Base-by-base conservation (phyloP, 169 alveolate genomes). In the Plasmodium vivax region DNA sequence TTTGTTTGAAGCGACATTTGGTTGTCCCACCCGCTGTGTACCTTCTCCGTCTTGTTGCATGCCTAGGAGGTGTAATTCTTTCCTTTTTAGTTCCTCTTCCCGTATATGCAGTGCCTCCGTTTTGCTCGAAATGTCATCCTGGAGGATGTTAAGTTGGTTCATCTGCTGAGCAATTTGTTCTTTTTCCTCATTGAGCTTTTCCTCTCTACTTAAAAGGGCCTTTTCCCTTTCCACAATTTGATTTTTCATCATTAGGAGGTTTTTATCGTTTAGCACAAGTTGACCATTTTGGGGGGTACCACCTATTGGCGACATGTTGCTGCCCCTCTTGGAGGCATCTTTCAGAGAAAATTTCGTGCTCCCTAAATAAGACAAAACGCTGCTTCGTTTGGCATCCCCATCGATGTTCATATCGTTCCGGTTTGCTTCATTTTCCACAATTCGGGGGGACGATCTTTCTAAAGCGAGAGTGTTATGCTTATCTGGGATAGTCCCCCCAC, bases 81-180 rank as follows among this genome's bases (percentile, higher is more conserved):
- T 88, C 72, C 9, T 56, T 56, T 88, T 88, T 77, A 88, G 32
- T 80, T 88, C 94, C 71, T 88, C 83, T 88, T 88, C 88, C 72
- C 72, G 19, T 19, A 36, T 19, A 23, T 77, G 62, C 34, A 88
- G 47, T n/a, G 72, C 72, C 43, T 88, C 88, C 36, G 82, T 88
- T 79, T 73, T 23, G 14, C 30, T 75, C 5, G 34, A 58, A 54
- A 88, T 43, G 19, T 62, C 9, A 41, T 79, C 94, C 47, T 71
- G 56, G 58, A 88, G 79, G 43, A 88, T 34, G 32, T 71, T 58
- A 43, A 88, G 82, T 88, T 88, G 77, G 51, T 88, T 77, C 32
- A 56, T 12, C 72, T 88, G 68, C 71, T 79, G 43, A 19, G 32
- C 19, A 56, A 88, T 41, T 14, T 36, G 62, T 27, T 77, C 54